A percentile compares a stretch with the other conserved stretches of the same genome.
Evolutionary conservation across 805 yeast genomes (phyloP).

Genomic region (Starmerella apis): DNA sequence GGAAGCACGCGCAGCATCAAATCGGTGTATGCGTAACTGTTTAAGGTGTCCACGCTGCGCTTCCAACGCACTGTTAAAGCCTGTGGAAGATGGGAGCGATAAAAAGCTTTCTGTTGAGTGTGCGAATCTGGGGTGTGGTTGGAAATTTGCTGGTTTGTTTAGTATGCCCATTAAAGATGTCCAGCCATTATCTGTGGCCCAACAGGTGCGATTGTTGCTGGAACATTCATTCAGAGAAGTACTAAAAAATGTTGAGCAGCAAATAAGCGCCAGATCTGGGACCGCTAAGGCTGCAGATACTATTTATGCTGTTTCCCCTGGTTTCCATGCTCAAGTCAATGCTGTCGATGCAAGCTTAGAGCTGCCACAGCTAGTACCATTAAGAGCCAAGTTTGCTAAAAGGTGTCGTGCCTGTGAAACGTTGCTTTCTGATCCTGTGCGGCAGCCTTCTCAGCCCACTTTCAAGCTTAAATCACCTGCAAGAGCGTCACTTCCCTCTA

Average conservation of each 20-base stretch:
- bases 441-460: slow-evolving; percentile 22
- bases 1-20: slow-evolving; percentile 24
- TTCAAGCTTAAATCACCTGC: slow-evolving; percentile 26
- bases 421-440: slow-evolving; percentile 31
- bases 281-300: neutral
- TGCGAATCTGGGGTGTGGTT: slow-evolving; percentile 4
- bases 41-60: slow-evolving; percentile 31
- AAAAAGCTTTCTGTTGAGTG: slow-evolving; percentile 3
- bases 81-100: slow-evolving; percentile 7
- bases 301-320: neutral
- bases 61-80: slow-evolving; percentile 19
- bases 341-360: neutral
- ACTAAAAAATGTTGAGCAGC: neutral
- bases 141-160: slow-evolving; percentile 14
- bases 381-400: slow-evolving; percentile 27
- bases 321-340: neutral
- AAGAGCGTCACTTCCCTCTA: slow-evolving; percentile 24
- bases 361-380: slow-evolving; percentile 26
- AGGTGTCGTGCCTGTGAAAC: slow-evolving; percentile 30
- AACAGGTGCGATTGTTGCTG: slow-evolving; percentile 5
- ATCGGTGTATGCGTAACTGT: slow-evolving; percentile 32
- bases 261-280: neutral
- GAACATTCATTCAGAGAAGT: slow-evolving; percentile 1
- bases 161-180: neutral
- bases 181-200: neutral